These are phyloP conservation scores for Neotropicomus parvogracilis DNA, from an alignment of 1,284 basidiomycete genomes.

Conservation along the genomic window DNA sequence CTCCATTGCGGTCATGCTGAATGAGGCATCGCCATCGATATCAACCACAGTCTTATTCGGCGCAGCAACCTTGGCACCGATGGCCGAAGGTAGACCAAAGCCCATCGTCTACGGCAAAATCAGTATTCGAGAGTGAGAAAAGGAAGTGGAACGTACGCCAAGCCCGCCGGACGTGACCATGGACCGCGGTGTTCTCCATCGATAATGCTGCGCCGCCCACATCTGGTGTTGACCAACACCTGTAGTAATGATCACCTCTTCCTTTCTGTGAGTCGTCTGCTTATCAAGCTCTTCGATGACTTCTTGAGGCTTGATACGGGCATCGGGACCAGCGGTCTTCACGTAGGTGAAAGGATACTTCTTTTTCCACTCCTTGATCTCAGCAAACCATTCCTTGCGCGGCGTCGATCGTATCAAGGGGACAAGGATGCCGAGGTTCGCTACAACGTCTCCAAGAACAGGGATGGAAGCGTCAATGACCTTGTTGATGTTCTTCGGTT, in stretches of 20 bases:
- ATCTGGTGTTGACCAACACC: slow-evolving; percentile 99
- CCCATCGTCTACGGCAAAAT: slow-evolving; percentile 79
- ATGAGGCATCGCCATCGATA: slow-evolving; percentile 96
- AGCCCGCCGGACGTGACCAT: slow-evolving; percentile 98
- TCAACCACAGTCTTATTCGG: slow-evolving; percentile 94
- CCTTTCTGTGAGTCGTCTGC: slow-evolving; percentile 74
- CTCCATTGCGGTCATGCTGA: slow-evolving; percentile 99
- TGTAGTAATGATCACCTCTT: slow-evolving; percentile 85
- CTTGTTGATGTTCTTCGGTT: slow-evolving; percentile 99
- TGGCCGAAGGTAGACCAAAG: slow-evolving; percentile 90
- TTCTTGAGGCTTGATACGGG: slow-evolving; percentile 92
- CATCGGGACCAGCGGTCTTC: slow-evolving; percentile 55
- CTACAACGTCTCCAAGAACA: slow-evolving; percentile 88
- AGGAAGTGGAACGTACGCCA: slow-evolving; percentile 56
- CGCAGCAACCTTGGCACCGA: slow-evolving; percentile 95
- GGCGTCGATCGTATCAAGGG: slow-evolving; percentile 69
- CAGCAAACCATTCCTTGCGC: slow-evolving; percentile 77
- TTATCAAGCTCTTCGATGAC: slow-evolving; percentile 89
- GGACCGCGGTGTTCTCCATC: slow-evolving; percentile 84
- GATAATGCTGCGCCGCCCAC: slow-evolving; percentile 96
- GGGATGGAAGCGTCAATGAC: slow-evolving; percentile 94
- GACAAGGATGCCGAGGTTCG: slow-evolving; percentile 79
- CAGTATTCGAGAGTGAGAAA: background rate
- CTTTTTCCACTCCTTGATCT: slow-evolving; percentile 84
- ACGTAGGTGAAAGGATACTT: slow-evolving; percentile 89